Conservation (phyloP, 257 asterid genomes). For the Salvia splendens region DNA sequence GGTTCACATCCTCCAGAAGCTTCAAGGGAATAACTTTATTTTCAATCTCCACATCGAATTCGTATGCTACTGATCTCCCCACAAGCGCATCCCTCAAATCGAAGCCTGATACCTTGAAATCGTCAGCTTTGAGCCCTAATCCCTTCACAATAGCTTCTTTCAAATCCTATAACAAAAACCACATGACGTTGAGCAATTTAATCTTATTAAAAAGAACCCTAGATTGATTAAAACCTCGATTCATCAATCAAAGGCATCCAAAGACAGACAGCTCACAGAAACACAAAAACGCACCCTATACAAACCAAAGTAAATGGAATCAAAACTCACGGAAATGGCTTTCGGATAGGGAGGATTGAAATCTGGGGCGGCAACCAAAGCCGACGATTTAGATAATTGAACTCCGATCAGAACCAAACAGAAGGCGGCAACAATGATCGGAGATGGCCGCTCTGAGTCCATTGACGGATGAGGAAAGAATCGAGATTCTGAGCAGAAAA, state of each 20-base stretch:
- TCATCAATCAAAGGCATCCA: background rate
- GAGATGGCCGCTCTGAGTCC: constrained; percentile 39
- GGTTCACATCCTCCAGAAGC: constrained; percentile 88
- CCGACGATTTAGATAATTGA: constrained; percentile 37
- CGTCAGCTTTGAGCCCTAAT: constrained; percentile 77
- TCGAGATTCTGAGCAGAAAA: background rate
- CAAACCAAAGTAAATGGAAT: background rate
- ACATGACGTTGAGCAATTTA: background rate
- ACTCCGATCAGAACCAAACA: constrained; percentile 39
- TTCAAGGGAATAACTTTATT: constrained; percentile 75
- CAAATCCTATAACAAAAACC: constrained; percentile 58
- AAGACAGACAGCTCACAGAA: background rate
- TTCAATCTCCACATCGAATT: constrained; percentile 85
- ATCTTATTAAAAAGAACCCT: background rate
- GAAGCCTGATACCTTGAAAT: constrained; percentile 75
- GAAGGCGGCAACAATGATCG: constrained; percentile 20
- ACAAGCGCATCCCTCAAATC: constrained; percentile 82
- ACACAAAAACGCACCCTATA: background rate
- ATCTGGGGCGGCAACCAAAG: constrained; percentile 41
- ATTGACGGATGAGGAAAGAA: constrained; percentile 21
- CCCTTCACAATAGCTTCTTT: constrained; percentile 91
- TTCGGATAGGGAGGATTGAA: constrained; percentile 48
- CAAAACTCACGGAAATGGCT: constrained; percentile 53
- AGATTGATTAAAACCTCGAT: background rate
- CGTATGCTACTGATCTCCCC: constrained; percentile 86